phyloP scores from a whole-genome alignment of 2,329 filamentous ascomycete genomes.

The Pseudogymnoascus sp. region DNA sequence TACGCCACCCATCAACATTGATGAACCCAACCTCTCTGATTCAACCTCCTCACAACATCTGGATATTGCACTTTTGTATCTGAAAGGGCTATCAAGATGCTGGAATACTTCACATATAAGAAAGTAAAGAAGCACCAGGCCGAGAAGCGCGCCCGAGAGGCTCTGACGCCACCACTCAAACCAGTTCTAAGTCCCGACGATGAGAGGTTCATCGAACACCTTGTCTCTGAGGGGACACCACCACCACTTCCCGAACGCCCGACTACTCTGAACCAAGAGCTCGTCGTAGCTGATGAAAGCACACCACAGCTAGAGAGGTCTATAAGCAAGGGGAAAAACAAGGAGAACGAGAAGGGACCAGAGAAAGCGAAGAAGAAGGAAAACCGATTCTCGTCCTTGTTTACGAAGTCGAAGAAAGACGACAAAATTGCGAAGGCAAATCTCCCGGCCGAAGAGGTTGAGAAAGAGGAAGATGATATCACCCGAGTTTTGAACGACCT shows the following conservation, averaged over 20 bases:
- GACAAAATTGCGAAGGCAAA: constrained; percentile 34
- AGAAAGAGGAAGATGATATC: constrained; percentile 62
- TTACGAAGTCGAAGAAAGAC: constrained; percentile 31
- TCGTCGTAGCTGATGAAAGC: constrained; percentile 14
- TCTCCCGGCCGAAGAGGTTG: constrained; percentile 32
- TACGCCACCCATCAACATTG: not conserved
- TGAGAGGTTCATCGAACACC: constrained; percentile 49
- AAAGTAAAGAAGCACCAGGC: constrained; percentile 54
- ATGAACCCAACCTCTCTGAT: not conserved
- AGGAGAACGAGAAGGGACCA: constrained; percentile 28
- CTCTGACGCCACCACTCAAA: constrained; percentile 11
- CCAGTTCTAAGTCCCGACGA: constrained; percentile 50
- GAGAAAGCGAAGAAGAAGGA: constrained; percentile 29
- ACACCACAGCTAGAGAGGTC: constrained; percentile 3
- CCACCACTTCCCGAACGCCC: constrained; percentile 44
- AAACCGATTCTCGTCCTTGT: constrained; percentile 36
- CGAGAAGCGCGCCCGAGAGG: constrained; percentile 35
- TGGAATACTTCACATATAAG: constrained; percentile 57
- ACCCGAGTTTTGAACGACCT: constrained; percentile 73
- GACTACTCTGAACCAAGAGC: constrained; percentile 17
- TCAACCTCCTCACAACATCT: not conserved
- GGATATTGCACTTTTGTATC: not conserved
- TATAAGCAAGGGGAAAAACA: constrained; percentile 25
- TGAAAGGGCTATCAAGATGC: constrained; percentile 36
- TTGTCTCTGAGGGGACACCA: constrained; percentile 43